phyloP scores from a whole-genome alignment of 371 early-diverging fungal species.

The Enteropsectra breve region DNA sequence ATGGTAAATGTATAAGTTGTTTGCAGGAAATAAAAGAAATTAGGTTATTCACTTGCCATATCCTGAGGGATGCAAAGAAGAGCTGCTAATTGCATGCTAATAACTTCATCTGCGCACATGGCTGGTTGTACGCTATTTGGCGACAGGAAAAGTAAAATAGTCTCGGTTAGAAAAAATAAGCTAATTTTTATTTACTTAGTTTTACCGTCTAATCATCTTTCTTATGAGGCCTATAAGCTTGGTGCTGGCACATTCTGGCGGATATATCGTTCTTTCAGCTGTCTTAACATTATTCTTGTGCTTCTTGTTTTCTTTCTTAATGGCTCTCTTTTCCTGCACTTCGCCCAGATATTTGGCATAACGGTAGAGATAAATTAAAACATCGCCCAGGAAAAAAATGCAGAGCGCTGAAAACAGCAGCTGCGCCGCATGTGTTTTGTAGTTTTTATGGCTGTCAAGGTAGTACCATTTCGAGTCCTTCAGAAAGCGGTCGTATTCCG shows the following conservation, averaged over 20 bases:
- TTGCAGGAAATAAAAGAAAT: not conserved
- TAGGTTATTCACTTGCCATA: not conserved
- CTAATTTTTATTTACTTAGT: not conserved
- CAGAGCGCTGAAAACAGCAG: slow-evolving; percentile 6
- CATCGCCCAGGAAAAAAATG: slow-evolving; percentile 10
- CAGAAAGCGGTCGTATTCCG: slow-evolving; percentile 33
- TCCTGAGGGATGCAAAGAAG: not conserved
- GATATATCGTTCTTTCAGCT: too few species aligned
- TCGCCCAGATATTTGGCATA: slow-evolving; percentile 12
- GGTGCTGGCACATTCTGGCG: too few species aligned
- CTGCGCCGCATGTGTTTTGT: slow-evolving; percentile 11
- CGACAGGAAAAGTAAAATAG: too few species aligned
- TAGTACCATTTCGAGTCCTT: slow-evolving; percentile 18
- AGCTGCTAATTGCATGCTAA: not conserved
- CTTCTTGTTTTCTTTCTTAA: slow-evolving; percentile 5
- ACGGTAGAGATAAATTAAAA: slow-evolving; percentile 10
- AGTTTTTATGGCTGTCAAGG: slow-evolving; percentile 19
- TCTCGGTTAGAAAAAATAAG: not conserved
- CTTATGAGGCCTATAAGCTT: too few species aligned
- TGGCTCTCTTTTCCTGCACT: not conserved
- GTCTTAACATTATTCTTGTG: too few species aligned
- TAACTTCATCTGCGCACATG: too few species aligned
- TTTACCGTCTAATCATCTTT: too few species aligned
- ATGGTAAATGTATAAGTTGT: not conserved
- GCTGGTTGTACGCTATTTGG: too few species aligned